Evolutionary conservation across 2,329 filamentous ascomycete genomes (phyloP).

Genomic region (Talaromyces atroroseus): DNA sequence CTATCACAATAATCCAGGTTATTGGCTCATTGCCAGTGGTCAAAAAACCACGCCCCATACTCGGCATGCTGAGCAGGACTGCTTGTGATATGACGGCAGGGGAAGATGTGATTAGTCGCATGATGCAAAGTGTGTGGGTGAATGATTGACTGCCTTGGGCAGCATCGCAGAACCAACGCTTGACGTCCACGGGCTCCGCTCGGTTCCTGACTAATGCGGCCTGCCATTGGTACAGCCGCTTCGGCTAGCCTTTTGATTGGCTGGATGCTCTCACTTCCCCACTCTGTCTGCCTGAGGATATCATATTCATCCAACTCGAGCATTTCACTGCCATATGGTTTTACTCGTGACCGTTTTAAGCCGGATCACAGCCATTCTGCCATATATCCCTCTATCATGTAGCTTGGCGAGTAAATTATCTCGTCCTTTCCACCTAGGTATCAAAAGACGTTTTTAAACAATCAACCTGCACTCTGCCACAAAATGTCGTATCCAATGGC

Average conservation of each 20-base stretch:
- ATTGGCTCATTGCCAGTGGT: not conserved
- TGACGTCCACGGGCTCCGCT: conserved; percentile 2
- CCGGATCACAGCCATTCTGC: no score
- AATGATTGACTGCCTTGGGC: not conserved
- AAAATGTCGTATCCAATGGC: no score
- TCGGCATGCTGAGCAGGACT: not conserved
- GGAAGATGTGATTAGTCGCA: not conserved
- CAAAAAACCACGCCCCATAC: not conserved
- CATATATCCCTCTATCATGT: no score
- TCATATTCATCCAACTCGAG: no score
- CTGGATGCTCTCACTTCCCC: not conserved
- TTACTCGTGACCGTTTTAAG: no score
- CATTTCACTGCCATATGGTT: no score
- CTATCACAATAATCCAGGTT: not conserved
- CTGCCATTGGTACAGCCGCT: conserved; percentile 11
- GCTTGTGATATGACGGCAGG: not conserved
- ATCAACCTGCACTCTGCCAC: no score
- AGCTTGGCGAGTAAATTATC: no score
- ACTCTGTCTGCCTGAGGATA: no score
- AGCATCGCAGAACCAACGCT: conserved; percentile 5
- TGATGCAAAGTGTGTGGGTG: not conserved
- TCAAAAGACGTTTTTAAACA: no score
- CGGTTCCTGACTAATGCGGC: conserved; percentile 12
- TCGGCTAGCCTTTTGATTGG: not conserved
- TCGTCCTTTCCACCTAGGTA: no score